These are phyloP conservation scores for Neofusicoccum parvum DNA, from an alignment of 2,329 filamentous ascomycete species.

Conservation along the genomic window DNA sequence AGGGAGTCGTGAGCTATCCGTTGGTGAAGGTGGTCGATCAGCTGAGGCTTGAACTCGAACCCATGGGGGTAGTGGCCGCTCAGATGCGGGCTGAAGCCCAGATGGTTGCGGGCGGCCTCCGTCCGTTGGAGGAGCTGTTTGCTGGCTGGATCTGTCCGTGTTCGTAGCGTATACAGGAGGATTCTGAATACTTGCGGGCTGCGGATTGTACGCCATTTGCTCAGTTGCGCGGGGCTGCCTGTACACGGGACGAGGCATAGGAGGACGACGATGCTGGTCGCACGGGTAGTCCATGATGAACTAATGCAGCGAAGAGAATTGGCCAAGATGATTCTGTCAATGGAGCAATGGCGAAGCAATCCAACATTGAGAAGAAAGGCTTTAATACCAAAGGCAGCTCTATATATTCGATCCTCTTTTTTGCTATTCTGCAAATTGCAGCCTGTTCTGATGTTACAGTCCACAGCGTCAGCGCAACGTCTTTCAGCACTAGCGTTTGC, in stretches of 20 bases:
- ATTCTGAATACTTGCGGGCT: not conserved
- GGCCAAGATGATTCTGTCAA: no score
- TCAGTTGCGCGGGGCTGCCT: not conserved
- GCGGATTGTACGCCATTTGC: slow-evolving; percentile 5
- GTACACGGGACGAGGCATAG: not conserved
- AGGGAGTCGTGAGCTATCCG: no score
- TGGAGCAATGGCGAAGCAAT: no score
- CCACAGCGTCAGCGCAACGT: no score
- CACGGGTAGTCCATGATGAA: not conserved
- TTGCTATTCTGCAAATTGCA: no score
- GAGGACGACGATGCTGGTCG: not conserved
- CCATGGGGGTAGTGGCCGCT: not conserved
- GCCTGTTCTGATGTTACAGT: no score
- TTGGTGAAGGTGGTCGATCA: not conserved
- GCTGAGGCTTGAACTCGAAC: not conserved
- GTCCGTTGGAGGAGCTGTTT: no score
- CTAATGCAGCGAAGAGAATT: no score
- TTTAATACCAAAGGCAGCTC: no score
- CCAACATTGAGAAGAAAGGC: no score
- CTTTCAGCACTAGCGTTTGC: no score
- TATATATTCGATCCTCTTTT: no score
- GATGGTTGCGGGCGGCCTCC: not conserved
- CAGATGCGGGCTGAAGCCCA: not conserved
- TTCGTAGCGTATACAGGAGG: not conserved
- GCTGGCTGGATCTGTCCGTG: not conserved